Percentiles rank a stretch among this genome's conserved stretches.
These are phyloP conservation scores for Fusarium staphyleae DNA, from an alignment of 2,329 filamentous ascomycete species.

Conservation along the genomic window DNA sequence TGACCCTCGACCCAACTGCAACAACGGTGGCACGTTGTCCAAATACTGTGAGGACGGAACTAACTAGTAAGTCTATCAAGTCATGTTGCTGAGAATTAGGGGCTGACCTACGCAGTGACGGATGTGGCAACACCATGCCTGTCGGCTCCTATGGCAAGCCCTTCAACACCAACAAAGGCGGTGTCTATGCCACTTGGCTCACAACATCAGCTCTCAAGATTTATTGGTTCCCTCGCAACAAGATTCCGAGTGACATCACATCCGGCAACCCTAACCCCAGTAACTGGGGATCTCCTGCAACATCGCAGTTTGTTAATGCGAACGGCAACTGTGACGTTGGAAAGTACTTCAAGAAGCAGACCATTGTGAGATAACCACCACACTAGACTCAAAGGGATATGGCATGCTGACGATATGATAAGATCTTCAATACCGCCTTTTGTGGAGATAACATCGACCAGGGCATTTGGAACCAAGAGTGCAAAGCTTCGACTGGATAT, in stretches of 20 bases:
- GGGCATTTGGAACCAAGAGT: conserved; percentile 12
- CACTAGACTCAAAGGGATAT: too few relatives aligned
- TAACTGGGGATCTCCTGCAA: conserved; percentile 10
- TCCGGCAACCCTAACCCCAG: conserved; percentile 12
- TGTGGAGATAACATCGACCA: conserved; percentile 16
- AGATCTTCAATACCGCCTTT: conserved; percentile 20
- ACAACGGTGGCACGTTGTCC: conserved; percentile 4
- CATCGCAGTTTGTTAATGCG: conserved; percentile 16
- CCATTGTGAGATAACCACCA: conserved; percentile 5
- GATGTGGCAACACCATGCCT: conserved; percentile 19
- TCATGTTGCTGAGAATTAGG: rapidly evolving
- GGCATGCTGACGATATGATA: too few relatives aligned
- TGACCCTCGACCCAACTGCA: conserved; percentile 10
- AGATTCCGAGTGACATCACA: conserved; percentile 10
- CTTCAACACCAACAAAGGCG: conserved; percentile 15
- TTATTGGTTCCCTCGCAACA: conserved; percentile 18
- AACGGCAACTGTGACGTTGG: conserved; percentile 21
- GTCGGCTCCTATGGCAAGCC: conserved; percentile 14
- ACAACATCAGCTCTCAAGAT: conserved; percentile 16
- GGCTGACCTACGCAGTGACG: neutral
- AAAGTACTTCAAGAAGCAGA: conserved; percentile 23
- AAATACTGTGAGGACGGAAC: neutral
- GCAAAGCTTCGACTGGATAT: conserved; percentile 13
- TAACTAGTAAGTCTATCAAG: neutral
- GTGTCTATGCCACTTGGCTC: conserved; percentile 16